These are phyloP conservation scores for Parathielavia appendiculata DNA, from an alignment of 495 filamentous ascomycete species.

Conservation along the genomic window DNA sequence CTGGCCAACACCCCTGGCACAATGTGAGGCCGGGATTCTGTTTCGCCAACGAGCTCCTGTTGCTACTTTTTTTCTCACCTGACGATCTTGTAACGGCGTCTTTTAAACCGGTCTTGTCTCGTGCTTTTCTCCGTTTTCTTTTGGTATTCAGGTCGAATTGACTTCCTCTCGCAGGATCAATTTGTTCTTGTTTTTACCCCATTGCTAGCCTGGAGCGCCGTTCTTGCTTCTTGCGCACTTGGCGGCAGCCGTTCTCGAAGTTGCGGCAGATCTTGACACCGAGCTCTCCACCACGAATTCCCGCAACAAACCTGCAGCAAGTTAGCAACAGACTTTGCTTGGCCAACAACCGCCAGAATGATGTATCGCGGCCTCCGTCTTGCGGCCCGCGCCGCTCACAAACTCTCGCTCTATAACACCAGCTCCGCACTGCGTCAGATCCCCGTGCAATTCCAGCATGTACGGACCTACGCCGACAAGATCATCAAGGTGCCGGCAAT, in stretches of 20 bases:
- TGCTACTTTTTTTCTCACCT: slow-evolving; percentile 18
- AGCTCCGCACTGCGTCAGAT: slow-evolving; percentile 40
- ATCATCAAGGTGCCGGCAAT: slow-evolving; percentile 93
- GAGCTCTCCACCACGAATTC: slow-evolving; percentile 12
- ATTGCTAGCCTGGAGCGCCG: neutral
- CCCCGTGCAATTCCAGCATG: slow-evolving; percentile 45
- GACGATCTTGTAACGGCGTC: slow-evolving; percentile 6
- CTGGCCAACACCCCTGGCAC: slow-evolving; percentile 14
- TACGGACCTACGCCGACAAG: slow-evolving; percentile 62
- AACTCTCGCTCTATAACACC: slow-evolving; percentile 24
- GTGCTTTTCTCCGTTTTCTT: slow-evolving; percentile 2
- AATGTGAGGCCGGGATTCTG: slow-evolving; percentile 12
- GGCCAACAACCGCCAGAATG: slow-evolving; percentile 32
- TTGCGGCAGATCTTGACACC: slow-evolving; percentile 16
- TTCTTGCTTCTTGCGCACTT: slow-evolving; percentile 9
- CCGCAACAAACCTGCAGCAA: slow-evolving; percentile 6
- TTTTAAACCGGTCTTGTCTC: neutral
- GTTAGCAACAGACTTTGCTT: neutral
- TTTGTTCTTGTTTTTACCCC: neutral
- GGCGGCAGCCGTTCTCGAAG: slow-evolving; percentile 2
- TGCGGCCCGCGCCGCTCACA: slow-evolving; percentile 43
- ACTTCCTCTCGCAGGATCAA: slow-evolving; percentile 1
- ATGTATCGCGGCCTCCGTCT: slow-evolving; percentile 47
- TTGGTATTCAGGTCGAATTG: slow-evolving; percentile 4
- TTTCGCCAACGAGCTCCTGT: slow-evolving; percentile 16